phyloP scores from a whole-genome alignment of 176 grass and related monocot genomes.

The Ananas comosus region DNA sequence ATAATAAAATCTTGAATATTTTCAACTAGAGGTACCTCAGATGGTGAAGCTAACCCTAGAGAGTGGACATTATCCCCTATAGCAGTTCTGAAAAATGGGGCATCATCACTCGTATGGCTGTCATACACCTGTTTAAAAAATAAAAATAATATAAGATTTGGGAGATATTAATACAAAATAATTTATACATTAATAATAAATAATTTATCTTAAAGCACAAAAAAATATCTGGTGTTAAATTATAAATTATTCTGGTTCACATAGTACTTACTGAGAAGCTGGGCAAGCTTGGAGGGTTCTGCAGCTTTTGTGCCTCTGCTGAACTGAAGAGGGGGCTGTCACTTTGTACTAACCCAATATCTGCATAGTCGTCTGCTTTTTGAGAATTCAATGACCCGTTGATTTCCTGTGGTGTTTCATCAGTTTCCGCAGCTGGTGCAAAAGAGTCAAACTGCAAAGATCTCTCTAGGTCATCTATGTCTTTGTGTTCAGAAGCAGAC shows the following conservation, averaged over 20 bases:
- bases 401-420: constrained; percentile 32
- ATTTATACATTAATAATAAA: not conserved
- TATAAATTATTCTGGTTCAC: not conserved
- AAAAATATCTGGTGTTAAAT: not conserved
- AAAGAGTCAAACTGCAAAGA: constrained; percentile 30
- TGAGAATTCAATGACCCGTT: constrained; percentile 30
- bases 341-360: constrained; percentile 54
- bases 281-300: constrained; percentile 37
- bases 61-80: constrained; percentile 36
- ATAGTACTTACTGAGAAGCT: constrained; percentile 42
- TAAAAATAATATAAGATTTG: not conserved
- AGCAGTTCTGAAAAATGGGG: constrained; percentile 45
- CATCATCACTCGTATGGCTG: constrained; percentile 38
- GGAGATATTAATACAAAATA: not conserved
- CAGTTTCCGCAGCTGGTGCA: constrained; percentile 30
- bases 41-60: constrained; percentile 42
- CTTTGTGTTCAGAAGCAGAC: constrained; percentile 23
- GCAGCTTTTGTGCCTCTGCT: constrained; percentile 26
- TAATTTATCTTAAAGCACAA: not conserved
- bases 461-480: constrained; percentile 42
- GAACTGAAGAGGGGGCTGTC: constrained; percentile 35
- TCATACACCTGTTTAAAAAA: constrained; percentile 31
- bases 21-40: constrained; percentile 37
- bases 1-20: not conserved
- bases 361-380: constrained; percentile 48